phyloP scores from a whole-genome alignment of 345 rosid species.

The Bruguiera sexangula region DNA sequence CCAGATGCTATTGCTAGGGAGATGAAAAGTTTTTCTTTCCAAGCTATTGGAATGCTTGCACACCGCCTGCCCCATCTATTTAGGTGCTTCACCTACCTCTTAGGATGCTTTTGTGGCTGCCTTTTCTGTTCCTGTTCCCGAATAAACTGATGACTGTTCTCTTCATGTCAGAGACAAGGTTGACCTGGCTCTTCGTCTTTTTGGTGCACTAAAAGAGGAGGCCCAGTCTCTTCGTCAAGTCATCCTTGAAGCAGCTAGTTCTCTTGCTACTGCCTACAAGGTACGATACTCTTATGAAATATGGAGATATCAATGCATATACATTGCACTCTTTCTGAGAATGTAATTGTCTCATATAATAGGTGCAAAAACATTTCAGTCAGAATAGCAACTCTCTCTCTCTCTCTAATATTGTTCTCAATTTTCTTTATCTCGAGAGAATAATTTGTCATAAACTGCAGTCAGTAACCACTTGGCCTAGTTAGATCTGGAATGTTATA shows the following conservation, averaged over 20 bases:
- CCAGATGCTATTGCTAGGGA: slow-evolving; percentile 71
- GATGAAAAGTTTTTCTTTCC: slow-evolving; percentile 73
- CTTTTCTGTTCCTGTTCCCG: slow-evolving; percentile 14
- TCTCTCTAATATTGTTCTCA: no score
- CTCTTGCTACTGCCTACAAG: slow-evolving; percentile 86
- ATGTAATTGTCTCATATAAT: no score
- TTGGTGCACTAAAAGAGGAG: slow-evolving; percentile 79
- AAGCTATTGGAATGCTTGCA: slow-evolving; percentile 89
- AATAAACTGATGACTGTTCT: slow-evolving; percentile 18
- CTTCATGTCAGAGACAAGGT: slow-evolving; percentile 64
- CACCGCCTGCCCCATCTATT: slow-evolving; percentile 89
- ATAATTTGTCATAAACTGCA: no score
- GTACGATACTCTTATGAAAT: slow-evolving; percentile 20
- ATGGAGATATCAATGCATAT: no score
- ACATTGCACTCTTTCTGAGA: no score
- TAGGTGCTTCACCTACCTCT: slow-evolving; percentile 48
- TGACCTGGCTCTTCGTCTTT: slow-evolving; percentile 88
- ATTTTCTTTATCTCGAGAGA: no score
- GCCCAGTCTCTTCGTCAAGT: slow-evolving; percentile 62
- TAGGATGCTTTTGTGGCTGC: slow-evolving; percentile 19
- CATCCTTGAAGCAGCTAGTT: slow-evolving; percentile 77
- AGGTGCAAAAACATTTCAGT: no score
- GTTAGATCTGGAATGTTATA: background rate
- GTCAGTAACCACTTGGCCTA: background rate
- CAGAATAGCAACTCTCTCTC: no score